These are phyloP conservation scores for Astrocystis sublimbata DNA, from an alignment of 495 filamentous ascomycete genomes.

Conservation along the genomic window DNA sequence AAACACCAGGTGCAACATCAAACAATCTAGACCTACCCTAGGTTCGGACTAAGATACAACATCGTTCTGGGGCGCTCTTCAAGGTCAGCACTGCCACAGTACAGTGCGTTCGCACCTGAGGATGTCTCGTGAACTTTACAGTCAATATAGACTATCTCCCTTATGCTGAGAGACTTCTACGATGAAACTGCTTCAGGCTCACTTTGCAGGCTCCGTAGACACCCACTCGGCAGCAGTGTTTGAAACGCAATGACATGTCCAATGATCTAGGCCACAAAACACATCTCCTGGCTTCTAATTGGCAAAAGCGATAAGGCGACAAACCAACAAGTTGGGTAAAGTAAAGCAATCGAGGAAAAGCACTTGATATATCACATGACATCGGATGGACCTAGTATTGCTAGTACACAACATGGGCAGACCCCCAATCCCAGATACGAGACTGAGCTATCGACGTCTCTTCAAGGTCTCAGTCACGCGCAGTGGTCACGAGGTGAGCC, in stretches of 20 bases:
- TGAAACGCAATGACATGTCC: not conserved
- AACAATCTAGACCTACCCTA: not conserved
- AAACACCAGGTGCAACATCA: not conserved
- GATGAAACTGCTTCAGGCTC: not conserved
- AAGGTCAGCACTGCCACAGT: not conserved
- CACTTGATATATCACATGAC: not conserved
- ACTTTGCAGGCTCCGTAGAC: not conserved
- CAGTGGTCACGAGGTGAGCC: not conserved
- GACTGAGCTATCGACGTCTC: not conserved
- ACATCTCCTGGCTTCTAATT: not conserved
- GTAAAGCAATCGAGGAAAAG: not conserved
- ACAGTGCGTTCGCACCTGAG: not conserved
- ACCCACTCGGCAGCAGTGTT: not conserved
- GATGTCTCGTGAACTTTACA: not conserved
- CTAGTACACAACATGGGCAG: not conserved
- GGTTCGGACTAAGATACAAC: not conserved
- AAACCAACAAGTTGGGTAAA: not conserved
- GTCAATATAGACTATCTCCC: not conserved
- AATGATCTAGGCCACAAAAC: not conserved
- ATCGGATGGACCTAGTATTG: not conserved
- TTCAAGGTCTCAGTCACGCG: not conserved
- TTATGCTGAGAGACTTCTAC: not conserved
- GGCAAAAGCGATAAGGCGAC: not conserved
- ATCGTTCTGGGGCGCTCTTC: not conserved
- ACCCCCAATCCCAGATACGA: not conserved